Evolutionary conservation across 139 green algal genomes (phyloP).

Genomic region (Raphidocelis subcapitata): DNA sequence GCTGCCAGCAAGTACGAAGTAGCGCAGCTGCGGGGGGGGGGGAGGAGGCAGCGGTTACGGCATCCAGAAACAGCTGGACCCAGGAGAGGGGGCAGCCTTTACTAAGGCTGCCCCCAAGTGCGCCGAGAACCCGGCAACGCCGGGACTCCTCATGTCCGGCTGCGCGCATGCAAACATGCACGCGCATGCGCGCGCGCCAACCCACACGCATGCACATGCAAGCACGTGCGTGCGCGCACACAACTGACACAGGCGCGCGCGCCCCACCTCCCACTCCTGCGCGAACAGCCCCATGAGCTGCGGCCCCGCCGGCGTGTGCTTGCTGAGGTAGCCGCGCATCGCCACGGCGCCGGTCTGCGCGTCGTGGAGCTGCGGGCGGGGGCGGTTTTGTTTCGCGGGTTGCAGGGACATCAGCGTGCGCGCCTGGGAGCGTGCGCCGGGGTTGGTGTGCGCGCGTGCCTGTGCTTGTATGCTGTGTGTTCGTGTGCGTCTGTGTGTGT

Average conservation of each 20-base stretch:
- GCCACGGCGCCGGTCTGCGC: constrained; percentile 5
- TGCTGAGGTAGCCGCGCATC: constrained; percentile 50
- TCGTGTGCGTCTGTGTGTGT: background rate
- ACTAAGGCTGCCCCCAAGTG: no score
- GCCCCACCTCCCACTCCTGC: constrained; percentile 3
- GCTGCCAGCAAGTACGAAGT: constrained; percentile 44
- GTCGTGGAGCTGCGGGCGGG: constrained; percentile 4
- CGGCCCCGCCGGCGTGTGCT: constrained; percentile 43
- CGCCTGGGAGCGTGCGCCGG: background rate
- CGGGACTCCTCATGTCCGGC: no score
- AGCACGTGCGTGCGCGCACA: no score
- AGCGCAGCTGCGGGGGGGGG: constrained; percentile 10
- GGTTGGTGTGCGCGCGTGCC: background rate
- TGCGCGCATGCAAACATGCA: no score
- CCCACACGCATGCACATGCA: no score
- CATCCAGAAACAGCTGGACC: no score
- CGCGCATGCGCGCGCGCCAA: no score
- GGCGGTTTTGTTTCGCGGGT: background rate
- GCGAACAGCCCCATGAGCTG: constrained; percentile 18
- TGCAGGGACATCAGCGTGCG: background rate
- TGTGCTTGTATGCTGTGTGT: background rate
- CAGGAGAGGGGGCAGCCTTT: no score
- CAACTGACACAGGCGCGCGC: no score
- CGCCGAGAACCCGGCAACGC: no score
- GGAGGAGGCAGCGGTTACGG: no score